Base-by-base conservation (phyloP, 495 filamentous ascomycete species). In the Letharia lupina region DNA sequence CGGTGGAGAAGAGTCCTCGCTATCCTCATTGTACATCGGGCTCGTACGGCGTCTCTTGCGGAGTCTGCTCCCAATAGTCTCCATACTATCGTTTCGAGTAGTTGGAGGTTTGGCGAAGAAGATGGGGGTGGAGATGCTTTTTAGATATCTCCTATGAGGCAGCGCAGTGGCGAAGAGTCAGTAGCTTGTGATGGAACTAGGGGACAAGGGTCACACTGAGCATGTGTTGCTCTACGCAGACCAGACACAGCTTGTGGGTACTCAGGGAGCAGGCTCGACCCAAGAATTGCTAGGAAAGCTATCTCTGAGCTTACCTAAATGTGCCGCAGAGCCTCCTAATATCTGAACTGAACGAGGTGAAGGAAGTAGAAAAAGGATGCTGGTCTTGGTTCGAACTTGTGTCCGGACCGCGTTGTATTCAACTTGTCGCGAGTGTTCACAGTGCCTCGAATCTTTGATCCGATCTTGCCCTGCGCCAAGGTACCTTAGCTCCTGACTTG, bases 1-100 rank as follows among this genome's bases (percentile, higher is more conserved):
- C 15, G 57, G 35, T 41, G 48, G 59, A 33, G 61, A 23, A 5
- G 33, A 33, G 3, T 62, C 66, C 23, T 65, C 63, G 20, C n/a
- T 41, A 7, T 62, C 66, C 23, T 65, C 63, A 6, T 37, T 61
- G 40, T n/a, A 54, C 39, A 41, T 56, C 20, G 65, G 62, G 15
- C 59, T 61, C 33, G 67, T 69, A 35, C 69, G 69, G 11, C 69
- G 66, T 59, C 69, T 66, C 62, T 71, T 68, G 54, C 62, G 52
- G 35, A 68, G 47, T 37, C 66, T 52, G 39, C 35, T 54, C 13
- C 66, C 66, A 45, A 68, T 65, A n/a, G 66, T 65, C 44, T 68
- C 66, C 40, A 45, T 54, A 11, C 28, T 35, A 11, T 47, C 44
- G 6, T 37, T n/a, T 6, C 35, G 40, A 31, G 6, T 8, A 37